A percentile compares a stretch with the other conserved stretches of the same genome.
These are phyloP conservation scores for Fraxinus anomala DNA, from an alignment of 257 asterid genomes.

Conservation along the genomic window DNA sequence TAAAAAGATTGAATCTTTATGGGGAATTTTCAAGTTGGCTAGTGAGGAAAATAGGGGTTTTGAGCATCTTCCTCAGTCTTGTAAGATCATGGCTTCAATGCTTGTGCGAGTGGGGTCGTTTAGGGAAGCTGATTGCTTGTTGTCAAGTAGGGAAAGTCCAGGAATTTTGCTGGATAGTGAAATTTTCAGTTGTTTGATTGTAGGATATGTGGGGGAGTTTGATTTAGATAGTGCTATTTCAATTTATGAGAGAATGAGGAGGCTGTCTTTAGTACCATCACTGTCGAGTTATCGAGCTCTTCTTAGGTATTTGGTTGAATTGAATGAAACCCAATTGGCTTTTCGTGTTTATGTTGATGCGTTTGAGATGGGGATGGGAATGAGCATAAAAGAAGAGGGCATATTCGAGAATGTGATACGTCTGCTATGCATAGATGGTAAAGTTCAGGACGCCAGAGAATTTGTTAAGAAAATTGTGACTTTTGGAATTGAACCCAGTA, in stretches of 20 bases:
- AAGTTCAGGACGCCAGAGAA: slow-evolving; percentile 78
- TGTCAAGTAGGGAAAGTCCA: slow-evolving; percentile 55
- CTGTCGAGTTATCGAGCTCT: slow-evolving; percentile 50
- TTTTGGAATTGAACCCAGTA: slow-evolving; percentile 52
- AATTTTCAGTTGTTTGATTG: slow-evolving; percentile 67
- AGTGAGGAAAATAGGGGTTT: slow-evolving; percentile 46
- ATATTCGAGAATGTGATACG: slow-evolving; percentile 59
- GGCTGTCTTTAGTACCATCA: slow-evolving; percentile 54
- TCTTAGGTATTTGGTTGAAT: slow-evolving; percentile 51
- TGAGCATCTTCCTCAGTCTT: slow-evolving; percentile 60
- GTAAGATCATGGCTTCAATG: slow-evolving; percentile 74
- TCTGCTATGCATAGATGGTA: slow-evolving; percentile 66
- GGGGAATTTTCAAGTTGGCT: slow-evolving; percentile 74
- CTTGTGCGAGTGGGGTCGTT: slow-evolving; percentile 61
- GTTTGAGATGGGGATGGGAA: slow-evolving; percentile 44
- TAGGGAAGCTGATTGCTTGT: slow-evolving; percentile 64
- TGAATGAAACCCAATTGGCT: slow-evolving; percentile 50
- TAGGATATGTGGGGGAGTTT: slow-evolving; percentile 57
- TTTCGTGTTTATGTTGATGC: slow-evolving; percentile 54
- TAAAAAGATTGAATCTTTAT: slow-evolving; percentile 64
- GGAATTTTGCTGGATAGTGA: slow-evolving; percentile 70
- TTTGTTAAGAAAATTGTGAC: slow-evolving; percentile 45
- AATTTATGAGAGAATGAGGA: slow-evolving; percentile 64
- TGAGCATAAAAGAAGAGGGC: slow-evolving; percentile 36
- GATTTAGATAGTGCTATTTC: slow-evolving; percentile 60